phyloP scores from a whole-genome alignment of 2,329 filamentous ascomycete genomes.

The Lecanosticta acicola region DNA sequence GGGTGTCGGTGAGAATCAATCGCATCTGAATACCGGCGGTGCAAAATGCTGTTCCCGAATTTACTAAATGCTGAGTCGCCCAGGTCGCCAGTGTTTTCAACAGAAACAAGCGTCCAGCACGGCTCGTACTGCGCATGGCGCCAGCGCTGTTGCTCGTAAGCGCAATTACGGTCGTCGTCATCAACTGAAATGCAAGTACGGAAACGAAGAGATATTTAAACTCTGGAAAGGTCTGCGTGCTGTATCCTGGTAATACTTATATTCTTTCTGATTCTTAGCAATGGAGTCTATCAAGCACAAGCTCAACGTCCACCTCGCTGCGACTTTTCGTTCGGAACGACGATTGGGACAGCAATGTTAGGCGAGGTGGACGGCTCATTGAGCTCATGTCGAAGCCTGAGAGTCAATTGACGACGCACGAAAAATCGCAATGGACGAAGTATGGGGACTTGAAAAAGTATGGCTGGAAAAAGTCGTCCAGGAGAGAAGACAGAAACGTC shows the following conservation, averaged over 20 bases:
- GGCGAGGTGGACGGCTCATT: not conserved
- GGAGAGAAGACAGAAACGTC: not conserved
- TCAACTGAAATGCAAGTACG: not conserved
- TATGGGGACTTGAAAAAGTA: slow-evolving; percentile 1
- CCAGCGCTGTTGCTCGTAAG: not conserved
- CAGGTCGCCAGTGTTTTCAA: no score
- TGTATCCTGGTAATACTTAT: no score
- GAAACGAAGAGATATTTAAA: no score
- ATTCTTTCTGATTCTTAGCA: no score
- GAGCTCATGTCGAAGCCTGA: not conserved
- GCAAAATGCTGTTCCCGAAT: no score
- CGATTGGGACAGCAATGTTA: not conserved
- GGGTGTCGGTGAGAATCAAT: no score
- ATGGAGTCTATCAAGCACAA: not conserved
- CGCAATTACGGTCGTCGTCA: not conserved
- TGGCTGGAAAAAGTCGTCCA: slow-evolving; percentile 1
- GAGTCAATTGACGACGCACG: not conserved
- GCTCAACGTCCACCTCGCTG: not conserved
- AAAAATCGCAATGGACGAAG: not conserved
- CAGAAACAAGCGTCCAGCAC: not conserved
- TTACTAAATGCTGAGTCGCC: not conserved
- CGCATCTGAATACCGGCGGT: no score
- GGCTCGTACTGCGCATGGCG: not conserved
- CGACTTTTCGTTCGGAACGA: not conserved
- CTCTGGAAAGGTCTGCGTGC: no score